A percentile compares a stretch with the other conserved stretches of the same genome.
These are phyloP conservation scores for Rhinocladiella similis DNA, from an alignment of 2,329 filamentous ascomycete genomes.

Conservation along the genomic window DNA sequence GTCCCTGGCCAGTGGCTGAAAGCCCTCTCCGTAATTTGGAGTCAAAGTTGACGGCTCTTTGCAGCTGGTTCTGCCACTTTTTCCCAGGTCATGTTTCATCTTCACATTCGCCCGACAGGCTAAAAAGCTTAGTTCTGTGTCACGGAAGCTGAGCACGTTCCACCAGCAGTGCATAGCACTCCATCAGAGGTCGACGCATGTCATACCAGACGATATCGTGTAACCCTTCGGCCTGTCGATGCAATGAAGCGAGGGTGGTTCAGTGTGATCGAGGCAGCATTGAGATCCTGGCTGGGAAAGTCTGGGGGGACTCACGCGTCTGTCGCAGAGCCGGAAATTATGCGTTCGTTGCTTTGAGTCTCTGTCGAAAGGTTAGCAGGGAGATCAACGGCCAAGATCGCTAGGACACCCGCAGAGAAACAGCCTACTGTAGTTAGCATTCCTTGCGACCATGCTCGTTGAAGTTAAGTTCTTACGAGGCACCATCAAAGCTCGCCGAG, in stretches of 20 bases:
- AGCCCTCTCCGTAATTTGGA: too few relatives aligned
- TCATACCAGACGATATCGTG: not conserved
- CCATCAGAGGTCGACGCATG: too few relatives aligned
- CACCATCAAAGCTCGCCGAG: not conserved
- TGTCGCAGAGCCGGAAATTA: not conserved
- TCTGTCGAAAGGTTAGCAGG: not conserved
- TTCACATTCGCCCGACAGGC: not conserved
- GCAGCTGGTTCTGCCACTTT: not conserved
- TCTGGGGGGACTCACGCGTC: not conserved
- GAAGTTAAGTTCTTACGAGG: not conserved
- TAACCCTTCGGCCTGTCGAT: not conserved
- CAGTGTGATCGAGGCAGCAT: too few relatives aligned
- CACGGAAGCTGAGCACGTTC: not conserved
- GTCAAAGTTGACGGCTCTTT: not conserved
- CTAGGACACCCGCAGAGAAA: not conserved
- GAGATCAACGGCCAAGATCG: not conserved
- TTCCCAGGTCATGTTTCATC: not conserved
- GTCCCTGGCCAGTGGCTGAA: not conserved
- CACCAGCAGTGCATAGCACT: not conserved
- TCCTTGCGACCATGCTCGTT: not conserved
- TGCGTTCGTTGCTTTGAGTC: not conserved
- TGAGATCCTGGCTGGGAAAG: too few relatives aligned
- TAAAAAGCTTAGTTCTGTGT: not conserved
- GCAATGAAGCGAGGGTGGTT: not conserved
- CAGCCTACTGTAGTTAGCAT: not conserved